Evolutionary conservation across 768 basidiomycete species (phyloP).

Genomic region (Saitozyma sp.): DNA sequence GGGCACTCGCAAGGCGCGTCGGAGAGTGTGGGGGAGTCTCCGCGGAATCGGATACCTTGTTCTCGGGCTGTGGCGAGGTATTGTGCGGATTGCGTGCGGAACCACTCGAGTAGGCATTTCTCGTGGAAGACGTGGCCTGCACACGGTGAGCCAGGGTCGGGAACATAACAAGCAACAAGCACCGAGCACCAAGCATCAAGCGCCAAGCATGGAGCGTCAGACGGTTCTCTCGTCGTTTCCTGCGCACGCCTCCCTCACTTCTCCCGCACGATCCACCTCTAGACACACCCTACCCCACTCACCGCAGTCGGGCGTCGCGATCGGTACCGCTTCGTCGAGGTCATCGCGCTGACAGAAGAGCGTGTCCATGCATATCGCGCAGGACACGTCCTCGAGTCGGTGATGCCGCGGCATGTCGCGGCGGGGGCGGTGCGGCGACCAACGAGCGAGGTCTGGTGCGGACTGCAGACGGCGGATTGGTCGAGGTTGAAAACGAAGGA

Average conservation of each 20-base stretch:
- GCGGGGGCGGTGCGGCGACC: no score
- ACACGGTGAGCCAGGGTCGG: background rate
- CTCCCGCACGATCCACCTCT: background rate
- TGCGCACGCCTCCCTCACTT: no score
- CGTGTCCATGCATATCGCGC: constrained; percentile 41
- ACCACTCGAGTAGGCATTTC: constrained; percentile 30
- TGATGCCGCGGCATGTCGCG: constrained; percentile 13
- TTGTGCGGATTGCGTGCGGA: constrained; percentile 24
- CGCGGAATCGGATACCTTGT: constrained; percentile 12
- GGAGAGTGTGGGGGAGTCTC: constrained; percentile 17
- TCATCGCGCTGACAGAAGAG: constrained; percentile 35
- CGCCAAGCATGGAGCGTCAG: no score
- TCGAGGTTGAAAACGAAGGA: background rate
- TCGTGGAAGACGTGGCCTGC: constrained; percentile 44
- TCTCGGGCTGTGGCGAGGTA: constrained; percentile 22
- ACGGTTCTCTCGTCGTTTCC: no score
- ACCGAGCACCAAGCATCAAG: no score
- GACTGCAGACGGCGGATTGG: no score
- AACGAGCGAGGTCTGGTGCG: no score
- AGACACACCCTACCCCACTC: constrained; percentile 5
- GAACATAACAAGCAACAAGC: background rate
- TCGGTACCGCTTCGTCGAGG: constrained; percentile 29
- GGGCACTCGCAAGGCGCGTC: constrained; percentile 38
- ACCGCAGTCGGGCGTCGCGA: constrained; percentile 39
- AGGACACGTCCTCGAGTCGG: constrained; percentile 27